Evolutionary conservation across 2,329 filamentous ascomycete species (phyloP).

Genomic region (Trichocomaceae sp.): DNA sequence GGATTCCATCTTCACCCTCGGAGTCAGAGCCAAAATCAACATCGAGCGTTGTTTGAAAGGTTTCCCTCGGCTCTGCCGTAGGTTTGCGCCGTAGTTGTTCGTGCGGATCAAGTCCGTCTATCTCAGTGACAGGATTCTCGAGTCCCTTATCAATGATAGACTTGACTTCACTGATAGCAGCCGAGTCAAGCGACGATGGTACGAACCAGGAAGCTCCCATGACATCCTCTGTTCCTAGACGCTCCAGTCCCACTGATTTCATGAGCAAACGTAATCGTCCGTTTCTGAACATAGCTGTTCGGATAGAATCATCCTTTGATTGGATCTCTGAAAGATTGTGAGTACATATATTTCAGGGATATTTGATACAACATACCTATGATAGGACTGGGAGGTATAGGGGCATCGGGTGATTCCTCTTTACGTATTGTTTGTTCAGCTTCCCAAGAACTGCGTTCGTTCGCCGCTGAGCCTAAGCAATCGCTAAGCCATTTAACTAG

Average conservation of each 20-base stretch:
- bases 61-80: slow-evolving; percentile 34
- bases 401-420: slow-evolving; percentile 31
- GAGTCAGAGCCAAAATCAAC: slow-evolving; percentile 65
- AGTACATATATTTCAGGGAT: slow-evolving; percentile 15
- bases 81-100: slow-evolving; percentile 69
- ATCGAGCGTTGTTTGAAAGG: slow-evolving; percentile 33
- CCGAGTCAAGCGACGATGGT: slow-evolving; percentile 57
- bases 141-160: slow-evolving; percentile 70
- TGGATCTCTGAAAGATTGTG: slow-evolving; percentile 46
- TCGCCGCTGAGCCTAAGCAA: slow-evolving; percentile 59
- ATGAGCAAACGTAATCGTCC: slow-evolving; percentile 79
- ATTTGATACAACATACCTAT: slow-evolving; percentile 40
- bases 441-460: slow-evolving; percentile 72
- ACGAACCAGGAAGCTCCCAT: slow-evolving; percentile 73
- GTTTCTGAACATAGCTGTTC: slow-evolving; percentile 79
- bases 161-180: slow-evolving; percentile 61
- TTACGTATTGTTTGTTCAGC: slow-evolving; percentile 58
- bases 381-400: slow-evolving; percentile 22
- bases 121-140: slow-evolving; percentile 69
- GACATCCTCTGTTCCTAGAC: slow-evolving; percentile 61
- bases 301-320: slow-evolving; percentile 59
- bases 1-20: slow-evolving; percentile 54
- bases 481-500: slow-evolving; percentile 77
- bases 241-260: slow-evolving; percentile 64
- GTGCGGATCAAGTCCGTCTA: slow-evolving; percentile 66